Evolutionary conservation across 257 asterid species (phyloP).

Genomic region (Capsicum rhomboideum): DNA sequence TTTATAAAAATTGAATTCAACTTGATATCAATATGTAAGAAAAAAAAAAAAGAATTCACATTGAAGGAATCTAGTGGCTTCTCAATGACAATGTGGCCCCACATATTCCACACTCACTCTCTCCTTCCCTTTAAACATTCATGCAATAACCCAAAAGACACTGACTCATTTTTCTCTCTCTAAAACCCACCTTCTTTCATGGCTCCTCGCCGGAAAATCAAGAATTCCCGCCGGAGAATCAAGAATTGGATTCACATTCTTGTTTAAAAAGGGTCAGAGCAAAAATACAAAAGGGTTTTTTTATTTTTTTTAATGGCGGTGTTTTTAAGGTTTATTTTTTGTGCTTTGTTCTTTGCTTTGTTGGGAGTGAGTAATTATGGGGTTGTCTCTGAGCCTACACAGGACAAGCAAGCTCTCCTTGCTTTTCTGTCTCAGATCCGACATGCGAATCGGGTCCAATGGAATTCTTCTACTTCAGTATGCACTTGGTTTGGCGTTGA

Average conservation of each 20-base stretch:
- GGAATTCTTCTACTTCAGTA: slow-evolving; percentile 59
- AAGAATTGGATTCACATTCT: not conserved
- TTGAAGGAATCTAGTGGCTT: not conserved
- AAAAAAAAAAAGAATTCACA: not conserved
- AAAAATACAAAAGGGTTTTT: not conserved
- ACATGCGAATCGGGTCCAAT: slow-evolving; percentile 60
- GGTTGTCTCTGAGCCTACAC: slow-evolving; percentile 55
- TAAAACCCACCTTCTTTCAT: not conserved
- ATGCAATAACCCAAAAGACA: not conserved
- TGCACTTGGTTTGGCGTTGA: slow-evolving; percentile 78
- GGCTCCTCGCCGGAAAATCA: not conserved
- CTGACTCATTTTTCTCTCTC: not conserved
- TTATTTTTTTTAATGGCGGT: not conserved
- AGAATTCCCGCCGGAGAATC: not conserved
- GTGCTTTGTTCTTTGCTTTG: not conserved
- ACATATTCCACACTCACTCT: not conserved
- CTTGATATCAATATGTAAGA: not conserved
- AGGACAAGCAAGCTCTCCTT: slow-evolving; percentile 76
- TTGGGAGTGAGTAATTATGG: not conserved
- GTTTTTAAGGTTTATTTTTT: not conserved
- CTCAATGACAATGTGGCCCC: not conserved
- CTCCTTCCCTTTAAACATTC: not conserved
- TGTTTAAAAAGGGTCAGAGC: not conserved
- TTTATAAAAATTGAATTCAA: not conserved
- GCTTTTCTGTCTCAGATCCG: slow-evolving; percentile 49